These are phyloP conservation scores for Jatropha multifida DNA, from an alignment of 441 rosid genomes.

Conservation along the genomic window DNA sequence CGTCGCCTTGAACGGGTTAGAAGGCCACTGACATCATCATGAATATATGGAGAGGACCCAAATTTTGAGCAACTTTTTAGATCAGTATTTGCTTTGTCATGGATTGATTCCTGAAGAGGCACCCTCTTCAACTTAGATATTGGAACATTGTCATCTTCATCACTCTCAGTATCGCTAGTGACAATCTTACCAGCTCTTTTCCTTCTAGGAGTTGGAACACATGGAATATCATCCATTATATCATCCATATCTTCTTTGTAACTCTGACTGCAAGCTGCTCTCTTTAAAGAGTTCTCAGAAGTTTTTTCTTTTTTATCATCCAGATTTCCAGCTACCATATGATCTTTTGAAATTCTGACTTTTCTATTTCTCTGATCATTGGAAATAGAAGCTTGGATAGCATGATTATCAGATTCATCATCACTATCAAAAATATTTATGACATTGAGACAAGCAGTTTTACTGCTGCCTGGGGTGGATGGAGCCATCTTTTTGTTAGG, in stretches of 20 bases:
- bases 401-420: conserved; percentile 33
- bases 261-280: conserved; percentile 17
- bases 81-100: conserved; percentile 19
- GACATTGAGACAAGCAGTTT: conserved; percentile 20
- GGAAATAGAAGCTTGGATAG: neutral
- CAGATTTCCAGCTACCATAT: conserved; percentile 11
- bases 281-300: conserved; percentile 4
- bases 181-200: conserved; percentile 46
- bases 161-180: conserved; percentile 52
- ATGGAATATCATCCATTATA: conserved; percentile 23
- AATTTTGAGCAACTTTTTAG: neutral
- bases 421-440: conserved; percentile 48
- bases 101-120: conserved; percentile 18
- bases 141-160: conserved; percentile 49
- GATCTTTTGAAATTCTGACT: conserved; percentile 17
- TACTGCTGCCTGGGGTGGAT: conserved; percentile 35
- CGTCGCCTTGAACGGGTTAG: conserved; percentile 31
- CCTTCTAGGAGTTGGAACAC: conserved; percentile 37
- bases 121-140: conserved; percentile 36
- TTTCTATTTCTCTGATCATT: conserved; percentile 15
- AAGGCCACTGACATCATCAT: conserved; percentile 13
- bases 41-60: neutral
- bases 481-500: conserved; percentile 42
- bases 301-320: conserved; percentile 19
- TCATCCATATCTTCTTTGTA: conserved; percentile 25